phyloP scores from a whole-genome alignment of 2,329 filamentous ascomycete species.

The Mycosphaerella sp. region DNA sequence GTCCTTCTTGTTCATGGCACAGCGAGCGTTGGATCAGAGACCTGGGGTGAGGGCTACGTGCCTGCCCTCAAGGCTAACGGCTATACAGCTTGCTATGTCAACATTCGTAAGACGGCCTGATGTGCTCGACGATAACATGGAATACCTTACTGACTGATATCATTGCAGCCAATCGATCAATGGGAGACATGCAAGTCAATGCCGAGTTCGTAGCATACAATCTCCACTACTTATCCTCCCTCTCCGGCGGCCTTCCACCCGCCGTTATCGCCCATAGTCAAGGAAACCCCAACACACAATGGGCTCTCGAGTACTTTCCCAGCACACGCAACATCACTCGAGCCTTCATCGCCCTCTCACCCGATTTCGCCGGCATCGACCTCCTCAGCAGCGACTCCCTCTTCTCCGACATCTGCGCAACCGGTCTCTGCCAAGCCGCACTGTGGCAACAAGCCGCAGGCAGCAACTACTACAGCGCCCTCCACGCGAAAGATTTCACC shows the following conservation, averaged over 20 bases:
- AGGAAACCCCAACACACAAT: conserved; percentile 29
- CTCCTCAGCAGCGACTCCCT: conserved; percentile 20
- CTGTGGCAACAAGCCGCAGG: conserved; percentile 30
- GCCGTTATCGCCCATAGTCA: conserved; percentile 30
- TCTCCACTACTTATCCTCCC: conserved; percentile 26
- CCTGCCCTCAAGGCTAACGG: conserved; percentile 26
- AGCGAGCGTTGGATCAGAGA: conserved; percentile 25
- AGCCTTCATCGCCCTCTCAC: conserved; percentile 27
- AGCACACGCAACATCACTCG: conserved; percentile 24
- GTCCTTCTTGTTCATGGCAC: conserved; percentile 31
- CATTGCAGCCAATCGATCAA: conserved; percentile 21
- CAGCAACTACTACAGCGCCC: conserved; percentile 27
- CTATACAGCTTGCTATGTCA: conserved; percentile 31
- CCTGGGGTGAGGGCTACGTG: conserved; percentile 28
- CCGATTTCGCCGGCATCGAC: conserved; percentile 29
- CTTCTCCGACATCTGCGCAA: conserved; percentile 22
- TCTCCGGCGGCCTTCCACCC: conserved; percentile 24
- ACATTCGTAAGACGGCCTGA: conserved; percentile 21
- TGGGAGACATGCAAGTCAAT: conserved; percentile 32
- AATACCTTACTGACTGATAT: background rate
- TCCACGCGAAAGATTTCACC: conserved; percentile 23
- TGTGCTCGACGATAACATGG: background rate
- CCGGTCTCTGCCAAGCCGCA: conserved; percentile 26
- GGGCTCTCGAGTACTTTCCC: conserved; percentile 31
- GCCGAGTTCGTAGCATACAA: conserved; percentile 31